phyloP scores from a whole-genome alignment of 2,329 filamentous ascomycete genomes.

The Cladosporium austrohemisphaericum region DNA sequence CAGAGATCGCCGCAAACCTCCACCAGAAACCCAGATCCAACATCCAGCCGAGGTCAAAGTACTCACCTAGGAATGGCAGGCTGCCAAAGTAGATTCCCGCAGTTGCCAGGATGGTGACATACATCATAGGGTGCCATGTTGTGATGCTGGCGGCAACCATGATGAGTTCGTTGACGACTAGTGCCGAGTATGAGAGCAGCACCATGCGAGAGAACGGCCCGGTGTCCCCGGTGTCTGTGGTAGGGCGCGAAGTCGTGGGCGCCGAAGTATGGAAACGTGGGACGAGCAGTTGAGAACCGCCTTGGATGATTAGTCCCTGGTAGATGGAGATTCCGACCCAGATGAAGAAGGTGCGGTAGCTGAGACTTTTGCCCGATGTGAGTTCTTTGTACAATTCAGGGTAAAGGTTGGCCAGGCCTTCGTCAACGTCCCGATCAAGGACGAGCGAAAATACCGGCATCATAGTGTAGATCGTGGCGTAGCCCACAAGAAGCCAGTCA shows the following conservation, averaged over 20 bases:
- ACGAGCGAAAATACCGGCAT: slow-evolving; percentile 89
- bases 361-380: slow-evolving; percentile 80
- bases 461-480: slow-evolving; percentile 94
- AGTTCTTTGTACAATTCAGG: slow-evolving; percentile 97
- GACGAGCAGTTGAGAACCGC: slow-evolving; percentile 83
- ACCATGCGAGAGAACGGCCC: slow-evolving; percentile 61
- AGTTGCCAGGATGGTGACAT: slow-evolving; percentile 77
- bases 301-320: slow-evolving; percentile 92
- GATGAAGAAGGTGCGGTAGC: slow-evolving; percentile 91
- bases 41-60: slow-evolving; percentile 81
- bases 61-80: slow-evolving; percentile 81
- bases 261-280: slow-evolving; percentile 56
- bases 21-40: slow-evolving; percentile 79
- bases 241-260: slow-evolving; percentile 17
- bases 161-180: slow-evolving; percentile 89
- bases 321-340: slow-evolving; percentile 96
- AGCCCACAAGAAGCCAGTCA: slow-evolving; percentile 95
- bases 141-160: slow-evolving; percentile 98
- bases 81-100: slow-evolving; percentile 74
- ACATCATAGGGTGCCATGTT: slow-evolving; percentile 95
- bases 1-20: slow-evolving; percentile 75
- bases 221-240: slow-evolving; percentile 19
- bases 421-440: slow-evolving; percentile 91
- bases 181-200: slow-evolving; percentile 82
- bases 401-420: slow-evolving; percentile 88